Evolutionary conservation across 2,329 filamentous ascomycete genomes (phyloP), one percentile per base, ranked within the genome.

Genomic region (Orbilia quercus): DNA sequence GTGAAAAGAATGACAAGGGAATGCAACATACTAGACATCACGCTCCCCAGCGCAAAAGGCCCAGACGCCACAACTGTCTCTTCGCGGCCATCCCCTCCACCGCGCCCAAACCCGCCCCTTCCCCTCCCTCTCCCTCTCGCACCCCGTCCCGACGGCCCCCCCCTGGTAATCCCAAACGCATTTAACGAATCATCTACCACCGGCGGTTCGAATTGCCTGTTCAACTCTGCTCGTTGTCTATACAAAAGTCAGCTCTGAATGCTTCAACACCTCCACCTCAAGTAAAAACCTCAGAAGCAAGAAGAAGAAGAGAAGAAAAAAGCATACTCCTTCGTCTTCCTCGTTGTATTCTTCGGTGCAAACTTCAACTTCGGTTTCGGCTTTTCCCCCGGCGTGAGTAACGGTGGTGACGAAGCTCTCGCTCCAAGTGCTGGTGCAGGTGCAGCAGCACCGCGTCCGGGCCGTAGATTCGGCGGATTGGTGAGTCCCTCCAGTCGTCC

Each of bases 311-410:
- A 54, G 23, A 45, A 20, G 12, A 31, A 28, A 28, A 36, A n/a
- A 28, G 60, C 75, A 57, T 63, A 77, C 76, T 78, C 76, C 54
- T 77, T 76, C 7, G 75, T 75, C 51, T 74, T 75, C 47, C 76
- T 66, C 14, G 51, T 50, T 16, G 76, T 75, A 64, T 75, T 75
- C 51, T 77, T 78, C 7, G 77, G 77, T 48, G 76, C 76, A 50
- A 78, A 77, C 54, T 77, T 78, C 18, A 78, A 23, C 28, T 75
- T 55, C 28, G 74, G 50, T 34, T 71, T 63, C 11, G 71, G 45
- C 40, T 53, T 40, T 42, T 63, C 65, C 14, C 72, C 65, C 1
- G 58, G 53, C 14, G 53, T 38, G 4, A 73, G 48, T 18, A 66
- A 18, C 40, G 62, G 54, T n/a, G 69, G 69, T 44, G 47, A 23